phyloP scores from a whole-genome alignment of 1,139 yeast species.

The Geotrichum macrosporum region DNA sequence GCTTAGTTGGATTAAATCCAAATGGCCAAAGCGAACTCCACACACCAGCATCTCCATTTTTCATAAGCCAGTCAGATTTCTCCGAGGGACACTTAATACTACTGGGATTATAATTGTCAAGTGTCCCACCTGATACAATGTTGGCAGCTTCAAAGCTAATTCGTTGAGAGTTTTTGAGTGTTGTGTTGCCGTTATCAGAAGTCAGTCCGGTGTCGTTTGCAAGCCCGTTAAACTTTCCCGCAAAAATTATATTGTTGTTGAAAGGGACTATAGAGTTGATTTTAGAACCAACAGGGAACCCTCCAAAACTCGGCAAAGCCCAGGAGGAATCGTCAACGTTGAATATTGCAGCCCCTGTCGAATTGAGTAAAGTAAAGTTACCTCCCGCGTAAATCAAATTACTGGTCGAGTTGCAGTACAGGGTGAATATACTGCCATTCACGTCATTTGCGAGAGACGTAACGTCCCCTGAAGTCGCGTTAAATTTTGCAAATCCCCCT shows the following conservation, averaged over 20 bases:
- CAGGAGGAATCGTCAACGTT: constrained; percentile 46
- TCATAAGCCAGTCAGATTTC: constrained; percentile 52
- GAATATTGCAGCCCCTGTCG: constrained; percentile 66
- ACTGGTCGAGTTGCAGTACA: constrained; percentile 47
- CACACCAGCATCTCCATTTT: constrained; percentile 53
- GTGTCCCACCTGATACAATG: constrained; percentile 51
- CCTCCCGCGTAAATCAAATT: constrained; percentile 77
- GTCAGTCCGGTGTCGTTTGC: constrained; percentile 42
- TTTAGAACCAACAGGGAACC: constrained; percentile 59
- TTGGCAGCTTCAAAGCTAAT: constrained; percentile 61
- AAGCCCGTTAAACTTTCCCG: constrained; percentile 66
- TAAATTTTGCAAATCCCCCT: constrained; percentile 53
- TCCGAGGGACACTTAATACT: constrained; percentile 58
- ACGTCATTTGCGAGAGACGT: constrained; percentile 30
- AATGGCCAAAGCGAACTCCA: constrained; percentile 63
- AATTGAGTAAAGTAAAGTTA: constrained; percentile 51
- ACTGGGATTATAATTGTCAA: constrained; percentile 39
- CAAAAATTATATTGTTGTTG: constrained; percentile 62
- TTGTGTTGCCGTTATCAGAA: constrained; percentile 38
- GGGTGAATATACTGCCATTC: constrained; percentile 52
- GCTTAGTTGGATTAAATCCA: constrained; percentile 62
- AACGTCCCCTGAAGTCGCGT: constrained; percentile 46
- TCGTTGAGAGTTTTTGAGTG: constrained; percentile 56
- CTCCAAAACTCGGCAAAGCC: constrained; percentile 61
- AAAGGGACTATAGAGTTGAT: constrained; percentile 59